Evolutionary conservation across 305 asterid species (phyloP).

Genomic region (Ajuga reptans): DNA sequence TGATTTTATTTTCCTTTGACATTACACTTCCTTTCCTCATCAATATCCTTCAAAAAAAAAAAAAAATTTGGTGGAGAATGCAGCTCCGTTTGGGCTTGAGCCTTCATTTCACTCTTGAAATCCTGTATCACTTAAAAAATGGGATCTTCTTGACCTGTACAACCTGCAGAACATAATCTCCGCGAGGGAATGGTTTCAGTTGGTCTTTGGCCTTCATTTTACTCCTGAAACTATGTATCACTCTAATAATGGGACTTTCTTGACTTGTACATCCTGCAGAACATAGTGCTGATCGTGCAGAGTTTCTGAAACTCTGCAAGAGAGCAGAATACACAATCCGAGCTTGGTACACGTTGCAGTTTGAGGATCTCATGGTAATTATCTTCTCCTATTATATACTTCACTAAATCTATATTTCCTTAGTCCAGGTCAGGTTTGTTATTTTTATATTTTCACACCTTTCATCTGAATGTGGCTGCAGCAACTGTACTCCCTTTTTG

Average conservation of each 20-base stretch:
- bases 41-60: neutral
- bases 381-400: neutral
- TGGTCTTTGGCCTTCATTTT: neutral
- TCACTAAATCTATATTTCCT: neutral
- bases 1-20: no score
- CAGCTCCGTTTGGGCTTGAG: neutral
- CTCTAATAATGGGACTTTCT: neutral
- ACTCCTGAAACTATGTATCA: neutral
- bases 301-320: conserved; percentile 92
- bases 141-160: neutral
- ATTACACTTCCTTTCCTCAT: neutral
- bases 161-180: conserved; percentile 61
- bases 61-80: neutral
- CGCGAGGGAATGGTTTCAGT: conserved; percentile 52
- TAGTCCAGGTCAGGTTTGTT: neutral
- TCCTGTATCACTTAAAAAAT: neutral
- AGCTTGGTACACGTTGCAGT: conserved; percentile 94
- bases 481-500: conserved; percentile 96
- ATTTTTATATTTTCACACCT: conserved; percentile 4
- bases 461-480: conserved; percentile 34
- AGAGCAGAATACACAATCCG: conserved; percentile 92
- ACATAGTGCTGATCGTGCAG: conserved; percentile 77
- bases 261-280: conserved; percentile 36
- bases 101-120: conserved; percentile 3
- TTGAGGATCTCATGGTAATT: conserved; percentile 96